A percentile compares a stretch with the other conserved stretches of the same genome.
These are phyloP conservation scores for Pancytospora philotis DNA, from an alignment of 371 early-diverging fungal genomes.

Conservation along the genomic window DNA sequence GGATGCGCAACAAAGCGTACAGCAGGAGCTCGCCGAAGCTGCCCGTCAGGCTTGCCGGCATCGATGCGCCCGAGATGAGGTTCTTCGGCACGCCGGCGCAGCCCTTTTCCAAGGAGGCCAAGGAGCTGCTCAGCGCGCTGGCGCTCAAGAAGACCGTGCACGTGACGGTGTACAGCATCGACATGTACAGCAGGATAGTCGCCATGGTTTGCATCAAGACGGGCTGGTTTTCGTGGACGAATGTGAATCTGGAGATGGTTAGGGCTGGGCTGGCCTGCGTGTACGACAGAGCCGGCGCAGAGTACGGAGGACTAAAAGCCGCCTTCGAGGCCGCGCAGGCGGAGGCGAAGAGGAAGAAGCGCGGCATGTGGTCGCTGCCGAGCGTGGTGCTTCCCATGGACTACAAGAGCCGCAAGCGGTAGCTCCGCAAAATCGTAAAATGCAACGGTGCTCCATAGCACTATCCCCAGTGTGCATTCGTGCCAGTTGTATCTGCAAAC, in stretches of 20 bases:
- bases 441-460: no score
- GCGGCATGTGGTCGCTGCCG: conserved; percentile 36
- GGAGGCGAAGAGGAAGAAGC: conserved; percentile 58
- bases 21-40: conserved; percentile 61
- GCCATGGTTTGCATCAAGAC: conserved; percentile 62
- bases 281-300: conserved; percentile 64
- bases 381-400: conserved; percentile 31
- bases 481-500: no score
- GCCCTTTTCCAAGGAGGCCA: conserved; percentile 63
- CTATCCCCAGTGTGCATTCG: no score
- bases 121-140: conserved; percentile 60
- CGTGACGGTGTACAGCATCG: conserved; percentile 61
- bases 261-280: conserved; percentile 64
- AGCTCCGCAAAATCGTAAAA: no score
- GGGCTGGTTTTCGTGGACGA: conserved; percentile 55
- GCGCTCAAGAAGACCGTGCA: conserved; percentile 59
- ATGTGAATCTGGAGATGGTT: conserved; percentile 66
- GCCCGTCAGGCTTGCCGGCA: conserved; percentile 65
- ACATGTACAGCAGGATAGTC: conserved; percentile 66
- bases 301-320: conserved; percentile 62
- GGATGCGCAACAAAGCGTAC: not conserved
- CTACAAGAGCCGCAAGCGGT: conserved; percentile 22
- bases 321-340: conserved; percentile 61
- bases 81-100: conserved; percentile 68
- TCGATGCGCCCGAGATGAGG: conserved; percentile 69